Evolutionary conservation across 192 early-diverging fungal species (phyloP), one percentile per base, ranked within the genome.

Genomic region (Dissophora ornata): DNA sequence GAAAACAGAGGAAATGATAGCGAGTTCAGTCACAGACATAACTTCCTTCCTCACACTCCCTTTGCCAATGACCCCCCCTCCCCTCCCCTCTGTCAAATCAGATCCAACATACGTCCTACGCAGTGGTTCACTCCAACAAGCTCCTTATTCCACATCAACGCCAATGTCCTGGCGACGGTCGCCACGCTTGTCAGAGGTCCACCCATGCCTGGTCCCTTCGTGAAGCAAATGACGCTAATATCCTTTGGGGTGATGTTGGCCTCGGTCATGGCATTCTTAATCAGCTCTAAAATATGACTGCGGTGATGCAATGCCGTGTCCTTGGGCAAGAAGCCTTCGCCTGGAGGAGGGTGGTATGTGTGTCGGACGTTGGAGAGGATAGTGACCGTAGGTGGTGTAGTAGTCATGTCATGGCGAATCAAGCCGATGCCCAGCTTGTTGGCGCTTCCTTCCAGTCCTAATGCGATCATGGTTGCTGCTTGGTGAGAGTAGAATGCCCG

Each of bases 141-240:
- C 33, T 97, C 95, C 64, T 93, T 92, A 16, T 89, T 83, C 95
- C 95, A 98, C 59, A 98, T 85, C 51, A 97, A 88, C 10, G 95
- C 85, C 29, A 99, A 78, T 9, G 97, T 99, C 50, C 98, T 87
- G 0, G 98, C 96, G 9, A 96, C 95, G 42, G 97, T 79, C 12
- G 96, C 97, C 2, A 96, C 94, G 2, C 93, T 93, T 21, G 86
- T 84, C 61, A 99, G 79, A 1, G 98, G 98, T n/a, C 94, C 95
- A 4, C 94, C 97, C 96, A 99, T 99, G 1, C 98, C 98, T 12
- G 98, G 98, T 0, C 97, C 97, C 77, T 99, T 97, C 25, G 98
- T 99, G 69, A 91, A 99, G 79, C 95, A 97, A 41, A 99, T 96
- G 47, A 90, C 90, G 73, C 95, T 91, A 53, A 99, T 85, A 47